Percentiles rank a stretch among this genome's conserved stretches.
Conservation (phyloP, 495 filamentous ascomycete genomes). For the Xylaria longipes region DNA sequence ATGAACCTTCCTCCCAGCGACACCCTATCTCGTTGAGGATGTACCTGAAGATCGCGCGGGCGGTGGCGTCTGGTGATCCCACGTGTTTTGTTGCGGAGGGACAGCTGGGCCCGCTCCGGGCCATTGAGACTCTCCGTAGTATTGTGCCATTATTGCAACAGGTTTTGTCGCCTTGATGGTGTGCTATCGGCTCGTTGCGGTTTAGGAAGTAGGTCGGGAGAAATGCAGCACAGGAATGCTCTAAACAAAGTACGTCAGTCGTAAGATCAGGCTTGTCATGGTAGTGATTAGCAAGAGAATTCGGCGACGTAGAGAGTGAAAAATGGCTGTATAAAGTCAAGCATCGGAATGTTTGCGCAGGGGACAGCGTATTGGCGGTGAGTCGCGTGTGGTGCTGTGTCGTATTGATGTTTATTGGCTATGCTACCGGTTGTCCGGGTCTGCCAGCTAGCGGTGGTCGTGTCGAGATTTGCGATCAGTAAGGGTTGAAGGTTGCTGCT, state of each 20-base stretch:
- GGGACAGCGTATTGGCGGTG: conserved; percentile 21
- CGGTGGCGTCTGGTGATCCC: conserved; percentile 84
- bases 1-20: background rate
- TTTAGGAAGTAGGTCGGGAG: background rate
- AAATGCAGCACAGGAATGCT: conserved; percentile 3
- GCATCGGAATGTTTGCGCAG: conserved; percentile 13
- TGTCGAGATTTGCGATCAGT: background rate
- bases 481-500: background rate
- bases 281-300: conserved; percentile 1
- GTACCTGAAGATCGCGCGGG: conserved; percentile 72
- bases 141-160: conserved; percentile 47
- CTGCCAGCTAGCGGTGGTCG: background rate
- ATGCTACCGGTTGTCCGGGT: conserved; percentile 1
- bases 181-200: background rate
- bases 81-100: conserved; percentile 64
- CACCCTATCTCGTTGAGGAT: background rate
- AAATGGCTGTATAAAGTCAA: background rate
- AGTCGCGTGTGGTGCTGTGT: conserved; percentile 11
- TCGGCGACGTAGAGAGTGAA: background rate
- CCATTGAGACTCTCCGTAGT: conserved; percentile 90
- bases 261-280: background rate
- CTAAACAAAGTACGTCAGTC: conserved; percentile 9
- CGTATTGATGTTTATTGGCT: conserved; percentile 12
- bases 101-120: conserved; percentile 61
- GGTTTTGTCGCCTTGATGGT: background rate